These are phyloP conservation scores for Diutina siamensis DNA, from an alignment of 1,139 yeast species.

Conservation along the genomic window DNA sequence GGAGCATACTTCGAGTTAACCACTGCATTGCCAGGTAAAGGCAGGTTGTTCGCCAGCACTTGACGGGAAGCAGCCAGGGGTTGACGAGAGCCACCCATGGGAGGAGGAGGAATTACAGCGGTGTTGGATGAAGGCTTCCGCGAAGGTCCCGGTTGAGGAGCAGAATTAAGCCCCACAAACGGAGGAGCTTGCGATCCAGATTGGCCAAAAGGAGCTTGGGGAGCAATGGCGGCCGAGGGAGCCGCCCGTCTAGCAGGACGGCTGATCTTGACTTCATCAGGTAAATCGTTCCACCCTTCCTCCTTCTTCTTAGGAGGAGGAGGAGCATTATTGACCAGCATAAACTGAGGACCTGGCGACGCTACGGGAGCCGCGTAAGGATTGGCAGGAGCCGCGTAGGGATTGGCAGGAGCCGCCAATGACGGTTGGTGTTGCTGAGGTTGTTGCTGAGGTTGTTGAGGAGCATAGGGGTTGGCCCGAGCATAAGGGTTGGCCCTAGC, in stretches of 20 bases:
- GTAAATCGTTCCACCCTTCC: slow-evolving; percentile 93
- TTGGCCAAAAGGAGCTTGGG: background rate
- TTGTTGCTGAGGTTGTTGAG: slow-evolving; percentile 3
- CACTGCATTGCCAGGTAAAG: background rate
- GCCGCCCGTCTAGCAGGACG: slow-evolving; percentile 42
- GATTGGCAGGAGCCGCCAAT: background rate
- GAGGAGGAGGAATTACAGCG: background rate
- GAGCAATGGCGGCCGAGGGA: slow-evolving; percentile 21
- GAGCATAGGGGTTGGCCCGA: slow-evolving; percentile 1
- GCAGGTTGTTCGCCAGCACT: background rate
- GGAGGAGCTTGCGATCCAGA: slow-evolving; percentile 2
- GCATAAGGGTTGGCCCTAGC: slow-evolving; percentile 12
- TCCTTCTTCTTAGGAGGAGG: slow-evolving; percentile 39
- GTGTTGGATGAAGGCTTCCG: slow-evolving; percentile 1
- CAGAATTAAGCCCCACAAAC: background rate
- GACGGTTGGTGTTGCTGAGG: background rate
- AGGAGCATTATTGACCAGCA: slow-evolving; percentile 10
- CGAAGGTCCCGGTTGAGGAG: background rate
- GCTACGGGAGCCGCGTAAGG: background rate
- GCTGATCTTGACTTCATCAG: slow-evolving; percentile 46
- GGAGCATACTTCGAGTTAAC: slow-evolving; percentile 1
- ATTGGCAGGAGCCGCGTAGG: background rate
- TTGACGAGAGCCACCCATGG: background rate
- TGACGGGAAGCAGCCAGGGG: background rate
- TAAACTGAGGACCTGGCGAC: slow-evolving; percentile 2